Evolutionary conservation across 345 rosid genomes (phyloP), one percentile per base, ranked within the genome.

Genomic region (Salix udensis): DNA sequence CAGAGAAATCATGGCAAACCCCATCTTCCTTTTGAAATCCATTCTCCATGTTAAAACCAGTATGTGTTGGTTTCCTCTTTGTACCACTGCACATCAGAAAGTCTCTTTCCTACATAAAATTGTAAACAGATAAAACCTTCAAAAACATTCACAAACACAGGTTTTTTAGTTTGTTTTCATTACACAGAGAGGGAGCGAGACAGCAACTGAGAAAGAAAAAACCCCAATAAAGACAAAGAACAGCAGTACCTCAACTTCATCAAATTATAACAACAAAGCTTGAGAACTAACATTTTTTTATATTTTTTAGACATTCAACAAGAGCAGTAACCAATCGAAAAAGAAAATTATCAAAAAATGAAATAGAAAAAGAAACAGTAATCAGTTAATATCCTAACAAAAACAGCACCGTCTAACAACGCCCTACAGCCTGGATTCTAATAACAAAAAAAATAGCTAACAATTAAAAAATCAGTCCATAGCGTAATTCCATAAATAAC

Each of bases 1-100:
- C 70, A 2, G 95, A 87, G 68, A 82, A 82, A 74, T 85, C 85
- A 68, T 62, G 72, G 68, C 76, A 62, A 64, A 80, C 18, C n/a
- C 42, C 76, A 30, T 80, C 76, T 74, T 73, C 52, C 39, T 74
- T 74, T 31, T 65, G 76, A 14, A 37, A 65, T 16, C 66, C 82
- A 75, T 53, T 55, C 68, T 65, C 82, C 79, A 70, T 75, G 39
- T 40, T 15, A 7, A 80, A 71, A 75, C 72, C 76, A 75, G 68
- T 39, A 67, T 80, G 78, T 65, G 75, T 69, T 48, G 78, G 75
- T 72, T 82, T 85, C 77, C 76, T 76, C 66, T 83, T 80, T 8
- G 85, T 73, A 46, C 79, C 81, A 75, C 85, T 81, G 87, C 89
- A 88, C 92, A 83, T 85, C 70, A 79, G 68, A 70, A 62, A 48